A percentile compares a stretch with the other conserved stretches of the same genome.
Conservation (phyloP, 768 basidiomycete genomes). For the Sporobolomyces pararoseus region DNA sequence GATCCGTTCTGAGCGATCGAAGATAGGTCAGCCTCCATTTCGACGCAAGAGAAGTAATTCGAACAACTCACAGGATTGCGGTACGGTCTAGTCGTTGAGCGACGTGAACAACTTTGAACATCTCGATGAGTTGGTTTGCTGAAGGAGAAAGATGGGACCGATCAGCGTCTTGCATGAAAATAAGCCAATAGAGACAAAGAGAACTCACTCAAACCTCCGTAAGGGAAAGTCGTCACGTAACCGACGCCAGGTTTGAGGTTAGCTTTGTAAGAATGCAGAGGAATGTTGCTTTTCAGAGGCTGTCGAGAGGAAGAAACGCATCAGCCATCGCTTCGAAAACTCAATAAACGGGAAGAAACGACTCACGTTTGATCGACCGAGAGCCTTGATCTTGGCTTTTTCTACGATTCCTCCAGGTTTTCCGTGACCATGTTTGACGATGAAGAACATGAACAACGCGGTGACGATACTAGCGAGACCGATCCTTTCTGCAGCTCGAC, state of each 20-base stretch:
- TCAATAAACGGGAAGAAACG: not conserved
- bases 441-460: constrained; percentile 1
- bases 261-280: constrained; percentile 31
- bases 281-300: constrained; percentile 31
- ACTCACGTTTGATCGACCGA: constrained; percentile 20
- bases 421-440: not conserved
- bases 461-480: not conserved
- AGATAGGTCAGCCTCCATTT: not conserved
- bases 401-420: constrained; percentile 2
- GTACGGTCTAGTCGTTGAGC: constrained; percentile 32
- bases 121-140: constrained; percentile 39
- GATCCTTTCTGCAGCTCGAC: constrained; percentile 18
- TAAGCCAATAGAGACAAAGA: not conserved
- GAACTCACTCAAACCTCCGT: constrained; percentile 36
- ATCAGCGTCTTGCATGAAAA: no score
- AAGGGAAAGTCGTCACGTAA: constrained; percentile 38
- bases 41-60: not conserved
- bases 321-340: not conserved
- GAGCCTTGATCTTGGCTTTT: constrained; percentile 19
- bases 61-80: constrained; percentile 25
- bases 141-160: not conserved
- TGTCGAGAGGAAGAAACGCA: not conserved
- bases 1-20: constrained; percentile 23
- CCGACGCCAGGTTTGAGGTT: constrained; percentile 26
- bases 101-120: constrained; percentile 39